Percentiles rank a stretch among this genome's conserved stretches.
Conservation (phyloP, 257 asterid genomes). For the Solanum clarkiae region DNA sequence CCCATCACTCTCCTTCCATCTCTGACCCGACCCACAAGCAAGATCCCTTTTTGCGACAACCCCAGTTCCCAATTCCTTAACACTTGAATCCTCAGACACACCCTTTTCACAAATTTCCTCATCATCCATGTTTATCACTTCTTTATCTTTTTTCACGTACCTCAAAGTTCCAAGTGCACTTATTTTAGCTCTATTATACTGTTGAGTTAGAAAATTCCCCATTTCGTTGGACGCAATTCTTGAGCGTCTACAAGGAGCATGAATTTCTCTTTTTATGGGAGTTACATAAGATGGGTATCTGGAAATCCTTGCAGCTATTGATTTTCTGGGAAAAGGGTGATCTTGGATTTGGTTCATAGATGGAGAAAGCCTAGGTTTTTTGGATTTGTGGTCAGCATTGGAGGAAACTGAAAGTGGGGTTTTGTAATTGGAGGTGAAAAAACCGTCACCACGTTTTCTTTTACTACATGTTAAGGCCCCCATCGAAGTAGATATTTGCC, state of each 20-base stretch:
- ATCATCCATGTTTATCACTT: constrained; percentile 30
- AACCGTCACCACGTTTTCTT: constrained; percentile 46
- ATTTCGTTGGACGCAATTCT: constrained; percentile 12
- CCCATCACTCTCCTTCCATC: constrained; percentile 8
- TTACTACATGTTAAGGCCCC: constrained; percentile 41
- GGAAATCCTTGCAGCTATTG: constrained; percentile 10
- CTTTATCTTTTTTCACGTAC: constrained; percentile 14
- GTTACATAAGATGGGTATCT: constrained; percentile 29
- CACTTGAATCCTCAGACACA: constrained; percentile 14
- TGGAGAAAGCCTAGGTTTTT: constrained; percentile 22
- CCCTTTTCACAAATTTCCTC: background rate
- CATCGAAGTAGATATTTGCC: constrained; percentile 15
- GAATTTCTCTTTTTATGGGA: constrained; percentile 28
- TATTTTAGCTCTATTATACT: background rate
- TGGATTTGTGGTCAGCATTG: constrained; percentile 24
- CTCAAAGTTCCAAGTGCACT: constrained; percentile 16
- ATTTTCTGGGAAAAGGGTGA: background rate
- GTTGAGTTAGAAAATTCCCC: constrained; percentile 16
- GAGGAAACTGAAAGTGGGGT: constrained; percentile 5
- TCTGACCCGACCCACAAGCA: background rate
- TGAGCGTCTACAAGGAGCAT: constrained; percentile 43
- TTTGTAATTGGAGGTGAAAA: constrained; percentile 6
- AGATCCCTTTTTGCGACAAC: background rate
- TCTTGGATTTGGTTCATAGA: constrained; percentile 1
- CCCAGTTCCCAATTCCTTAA: constrained; percentile 18